Evolutionary conservation across 331 rosid species (phyloP).

Genomic region (Cydonia oblonga): DNA sequence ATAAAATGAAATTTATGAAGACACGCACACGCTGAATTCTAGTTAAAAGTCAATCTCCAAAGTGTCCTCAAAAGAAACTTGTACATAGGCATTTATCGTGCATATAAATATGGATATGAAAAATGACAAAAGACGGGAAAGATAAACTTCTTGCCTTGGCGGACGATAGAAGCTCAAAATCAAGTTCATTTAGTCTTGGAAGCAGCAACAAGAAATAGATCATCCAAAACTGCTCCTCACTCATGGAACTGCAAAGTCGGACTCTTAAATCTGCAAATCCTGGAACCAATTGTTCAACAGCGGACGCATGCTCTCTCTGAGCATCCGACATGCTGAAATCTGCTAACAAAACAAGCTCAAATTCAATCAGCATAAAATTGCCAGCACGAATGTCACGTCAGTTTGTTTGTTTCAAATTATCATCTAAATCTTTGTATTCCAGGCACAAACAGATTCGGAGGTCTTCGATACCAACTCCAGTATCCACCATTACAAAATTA

Average conservation of each 20-base stretch:
- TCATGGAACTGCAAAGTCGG: slow-evolving; percentile 53
- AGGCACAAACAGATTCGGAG: background rate
- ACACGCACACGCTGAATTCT: background rate
- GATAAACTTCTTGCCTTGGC: slow-evolving; percentile 48
- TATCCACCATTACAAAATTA: background rate
- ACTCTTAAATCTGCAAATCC: slow-evolving; percentile 46
- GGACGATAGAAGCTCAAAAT: slow-evolving; percentile 51
- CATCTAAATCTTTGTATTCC: background rate
- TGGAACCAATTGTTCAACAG: slow-evolving; percentile 58
- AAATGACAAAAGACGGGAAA: background rate
- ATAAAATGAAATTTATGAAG: background rate
- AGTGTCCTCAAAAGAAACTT: background rate
- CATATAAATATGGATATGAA: slow-evolving; percentile 5
- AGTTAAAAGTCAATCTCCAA: background rate
- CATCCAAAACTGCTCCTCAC: slow-evolving; percentile 74
- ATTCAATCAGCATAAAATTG: background rate
- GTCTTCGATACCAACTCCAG: background rate
- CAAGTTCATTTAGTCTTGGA: slow-evolving; percentile 58
- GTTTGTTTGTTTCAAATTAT: background rate
- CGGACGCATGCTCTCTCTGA: slow-evolving; percentile 59
- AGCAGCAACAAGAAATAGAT: slow-evolving; percentile 71
- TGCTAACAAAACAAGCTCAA: slow-evolving; percentile 24
- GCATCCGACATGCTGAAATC: slow-evolving; percentile 64
- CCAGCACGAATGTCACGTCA: background rate
- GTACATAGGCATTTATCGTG: background rate